Evolutionary conservation across 768 basidiomycete species (phyloP).

Genomic region (Tulasnella sp.): DNA sequence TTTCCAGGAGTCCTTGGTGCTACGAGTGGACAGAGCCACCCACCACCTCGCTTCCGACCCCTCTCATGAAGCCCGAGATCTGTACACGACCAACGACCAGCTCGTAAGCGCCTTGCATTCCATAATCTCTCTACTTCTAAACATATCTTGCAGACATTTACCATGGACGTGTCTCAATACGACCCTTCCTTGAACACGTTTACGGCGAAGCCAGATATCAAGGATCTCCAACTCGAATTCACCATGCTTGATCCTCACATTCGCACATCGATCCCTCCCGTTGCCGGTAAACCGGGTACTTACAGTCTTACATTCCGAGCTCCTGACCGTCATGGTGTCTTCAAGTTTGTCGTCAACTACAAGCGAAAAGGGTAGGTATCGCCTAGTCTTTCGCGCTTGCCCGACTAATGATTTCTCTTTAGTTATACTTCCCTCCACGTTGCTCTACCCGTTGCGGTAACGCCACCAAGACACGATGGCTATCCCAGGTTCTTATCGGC

Average conservation of each 20-base stretch:
- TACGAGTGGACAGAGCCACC: conserved; percentile 60
- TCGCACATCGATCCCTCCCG: conserved; percentile 59
- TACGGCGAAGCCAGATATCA: conserved; percentile 56
- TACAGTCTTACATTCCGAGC: conserved; percentile 79
- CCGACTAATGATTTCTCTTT: conserved; percentile 1
- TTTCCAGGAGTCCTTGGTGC: conserved; percentile 73
- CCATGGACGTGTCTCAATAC: conserved; percentile 58
- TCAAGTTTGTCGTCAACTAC: conserved; percentile 89
- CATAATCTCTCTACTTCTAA: background rate
- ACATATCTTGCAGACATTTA: conserved; percentile 45
- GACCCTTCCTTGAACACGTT: conserved; percentile 45
- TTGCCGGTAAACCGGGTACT: conserved; percentile 43
- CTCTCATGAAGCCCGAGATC: conserved; percentile 41
- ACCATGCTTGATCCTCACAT: conserved; percentile 98
- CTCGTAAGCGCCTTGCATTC: background rate
- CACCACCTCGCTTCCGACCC: conserved; percentile 56
- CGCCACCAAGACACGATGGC: conserved; percentile 87
- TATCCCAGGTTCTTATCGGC: conserved; percentile 92
- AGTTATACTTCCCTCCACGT: conserved; percentile 69
- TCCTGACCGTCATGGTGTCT: conserved; percentile 95
- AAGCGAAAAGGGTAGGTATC: conserved; percentile 71
- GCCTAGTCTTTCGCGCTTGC: background rate
- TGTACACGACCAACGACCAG: conserved; percentile 78
- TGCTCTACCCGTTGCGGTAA: conserved; percentile 68
- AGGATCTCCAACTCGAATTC: conserved; percentile 87